Base-by-base conservation (phyloP, 805 yeast species). In the Tanozyma kutaoensis region DNA sequence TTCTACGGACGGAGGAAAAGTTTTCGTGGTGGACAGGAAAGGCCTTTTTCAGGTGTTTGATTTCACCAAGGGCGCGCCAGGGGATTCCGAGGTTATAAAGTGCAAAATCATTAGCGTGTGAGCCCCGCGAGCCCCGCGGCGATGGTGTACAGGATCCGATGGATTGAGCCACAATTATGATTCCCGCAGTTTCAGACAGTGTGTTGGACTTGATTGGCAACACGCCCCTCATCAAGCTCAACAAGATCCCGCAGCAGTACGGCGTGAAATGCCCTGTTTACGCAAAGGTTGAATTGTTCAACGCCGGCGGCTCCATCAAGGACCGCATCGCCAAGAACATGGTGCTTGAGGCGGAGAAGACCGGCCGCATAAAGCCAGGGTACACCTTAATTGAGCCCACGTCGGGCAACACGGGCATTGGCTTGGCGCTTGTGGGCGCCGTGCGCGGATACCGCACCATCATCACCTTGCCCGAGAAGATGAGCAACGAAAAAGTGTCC, bases 341-440 rank as follows among this genome's bases (percentile, higher is more conserved):
- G 94, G 76, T 81, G 17, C 78, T 77, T 42, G 78, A 79, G 46
- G 93, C 93, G 16, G 94, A 81, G 52, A 67, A 66, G 37, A 56
- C 62, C 11, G 93, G 93, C 27, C 55, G 69, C 36, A 77, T 81
- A 44, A 78, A 75, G 51, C 93, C 93, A n/a, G 88, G 88, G 4
- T 67, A 72, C 46, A 80, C 93, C 19, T 56, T 81, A 45, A 81
- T 82, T 39, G 94, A 81, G 55, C 93, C 93, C 30, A 82, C 93
- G 8, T 76, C 88, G 8, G 94, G 94, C 45, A 81, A 81, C 58
- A 81, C 94, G 24, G 94, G 94, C 54, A 82, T 81, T 45, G 94
- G 93, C 32, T 63, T 81, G 39, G 94, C 94, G 9, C 62, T 81
- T 15, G 72, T 79, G 12, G 94, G 91, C 42, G 93, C 93, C 23